Evolutionary conservation across 2,329 filamentous ascomycete species (phyloP), one percentile per base, ranked within the genome.

Genomic region (Didymella keratinophila): DNA sequence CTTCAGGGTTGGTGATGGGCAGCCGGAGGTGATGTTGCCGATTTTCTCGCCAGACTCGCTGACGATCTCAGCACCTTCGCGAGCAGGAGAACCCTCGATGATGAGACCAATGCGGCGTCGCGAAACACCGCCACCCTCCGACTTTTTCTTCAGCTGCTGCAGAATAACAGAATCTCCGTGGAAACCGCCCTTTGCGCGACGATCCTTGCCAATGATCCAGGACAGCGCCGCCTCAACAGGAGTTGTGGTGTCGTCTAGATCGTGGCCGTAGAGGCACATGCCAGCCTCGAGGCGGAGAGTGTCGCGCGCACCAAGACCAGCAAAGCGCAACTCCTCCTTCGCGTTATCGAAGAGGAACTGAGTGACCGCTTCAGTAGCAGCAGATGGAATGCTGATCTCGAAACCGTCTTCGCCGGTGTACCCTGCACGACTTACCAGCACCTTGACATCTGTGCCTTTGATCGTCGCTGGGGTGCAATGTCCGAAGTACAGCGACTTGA

Each of bases 201-300:
- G 87, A 55, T 89, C 86, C 73, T 92, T 93, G 64, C 90, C 89
- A 60, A 99, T 88, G 71, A 97, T 86, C 94, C 95, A 99, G 60
- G 82, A 82, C 0, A 92, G 79, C 1, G 81, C 83, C 1, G 85
- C 89, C 72, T 87, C 85, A 4, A 89, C 87, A 1, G 89, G 89
- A 1, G 89, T 91, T 11, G 86, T 89, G 0, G 81, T 81, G 57
- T 97, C 94, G 75, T 96, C 88, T 36, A 99, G 86, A 77, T 99
- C 95, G 79, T 98, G 92, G n/a, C 95, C 95, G 80, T 99, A 99
- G n/a, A 99, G 85, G 78, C 95, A 99, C 94, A 99, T 96, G 61
- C 95, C 95, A 0, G 95, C 95, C 81, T 99, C 95, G 28, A 99
- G 87, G 45, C 95, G 89, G 59, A 99, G 86, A 61, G 90, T 96